phyloP scores from a whole-genome alignment of 352 stramenopile species.

The Phytophthora uliginosa region DNA sequence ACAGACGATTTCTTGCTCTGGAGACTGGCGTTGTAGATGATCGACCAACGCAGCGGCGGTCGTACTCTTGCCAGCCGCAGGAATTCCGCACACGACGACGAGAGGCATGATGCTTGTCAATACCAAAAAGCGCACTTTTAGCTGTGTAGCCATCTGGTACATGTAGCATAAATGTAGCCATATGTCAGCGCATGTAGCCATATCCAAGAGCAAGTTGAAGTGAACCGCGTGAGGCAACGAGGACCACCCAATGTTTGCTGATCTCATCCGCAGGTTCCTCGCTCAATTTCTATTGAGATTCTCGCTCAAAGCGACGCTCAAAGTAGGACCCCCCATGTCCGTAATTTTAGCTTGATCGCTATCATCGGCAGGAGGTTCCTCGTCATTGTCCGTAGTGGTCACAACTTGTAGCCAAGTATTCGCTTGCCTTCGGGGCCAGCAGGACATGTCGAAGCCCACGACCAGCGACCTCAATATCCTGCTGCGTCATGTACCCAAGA shows the following conservation, averaged over 20 bases:
- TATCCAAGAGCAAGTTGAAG: conserved; percentile 8
- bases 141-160: conserved; percentile 27
- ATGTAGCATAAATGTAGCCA: conserved; percentile 22
- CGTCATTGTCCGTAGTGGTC: background rate
- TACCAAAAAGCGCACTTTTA: conserved; percentile 16
- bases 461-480: conserved; percentile 73
- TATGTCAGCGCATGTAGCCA: background rate
- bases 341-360: conserved; percentile 25
- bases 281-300: background rate
- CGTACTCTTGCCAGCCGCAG: conserved; percentile 73
- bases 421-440: background rate
- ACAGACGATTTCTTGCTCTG: conserved; percentile 57
- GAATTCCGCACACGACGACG: conserved; percentile 79
- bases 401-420: background rate
- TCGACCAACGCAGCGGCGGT: conserved; percentile 59
- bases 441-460: conserved; percentile 39
- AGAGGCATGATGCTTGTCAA: conserved; percentile 66
- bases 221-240: background rate
- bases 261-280: background rate
- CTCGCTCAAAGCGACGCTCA: background rate
- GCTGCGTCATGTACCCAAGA: conserved; percentile 76
- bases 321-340: background rate
- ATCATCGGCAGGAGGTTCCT: background rate
- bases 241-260: background rate
- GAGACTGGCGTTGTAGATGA: conserved; percentile 51